Evolutionary conservation across 163 green algal genomes (phyloP), one percentile per base, ranked within the genome.

Genomic region (Picocystis sp.): DNA sequence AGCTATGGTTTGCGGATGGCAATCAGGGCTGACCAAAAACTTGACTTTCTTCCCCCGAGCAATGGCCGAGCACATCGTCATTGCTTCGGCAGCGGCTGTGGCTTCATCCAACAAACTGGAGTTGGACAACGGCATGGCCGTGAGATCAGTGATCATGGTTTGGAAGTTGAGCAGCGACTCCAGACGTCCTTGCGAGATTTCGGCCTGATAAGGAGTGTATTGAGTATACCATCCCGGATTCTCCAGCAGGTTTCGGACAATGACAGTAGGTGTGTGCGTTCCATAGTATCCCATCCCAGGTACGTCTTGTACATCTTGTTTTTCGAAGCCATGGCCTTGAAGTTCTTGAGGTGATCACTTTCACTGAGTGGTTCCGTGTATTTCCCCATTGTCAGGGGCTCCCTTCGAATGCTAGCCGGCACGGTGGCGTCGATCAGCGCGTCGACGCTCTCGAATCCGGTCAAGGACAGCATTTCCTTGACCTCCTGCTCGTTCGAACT

Each of bases 201-300:
- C 91, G 22, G 91, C 86, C 73, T 97, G 90, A 79, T 99, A 99
- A 24, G 91, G 91, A 15, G 91, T 99, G 81, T 99, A 99, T 77
- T 98, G 91, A 1, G 91, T 99, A 84, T 99, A 99, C 91, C 91
- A 99, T 15, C 90, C 90, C 12, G 91, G 91, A 73, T 97, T 99
- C 74, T 99, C 91, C 65, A 99, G 79, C 54, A 99, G 66, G 69
- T 98, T 98, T 56, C 91, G 76, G 62, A 90, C 77, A 66, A 99
- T 96, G 43, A 98, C 90, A 9, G 80, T 65, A 8, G 91, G 90
- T 22, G 87, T 47, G 64, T 88, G 71, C 0, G 84, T 95, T 65
- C 73, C 73, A 68, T 97, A 89, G 78, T 98, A 99, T 34, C 91
- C 91, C 84, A 94, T 94, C 56, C 91, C 15, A 97, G 78, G 79